Evolutionary conservation across 257 asterid species (phyloP).

Genomic region (Eustoma russellianum): DNA sequence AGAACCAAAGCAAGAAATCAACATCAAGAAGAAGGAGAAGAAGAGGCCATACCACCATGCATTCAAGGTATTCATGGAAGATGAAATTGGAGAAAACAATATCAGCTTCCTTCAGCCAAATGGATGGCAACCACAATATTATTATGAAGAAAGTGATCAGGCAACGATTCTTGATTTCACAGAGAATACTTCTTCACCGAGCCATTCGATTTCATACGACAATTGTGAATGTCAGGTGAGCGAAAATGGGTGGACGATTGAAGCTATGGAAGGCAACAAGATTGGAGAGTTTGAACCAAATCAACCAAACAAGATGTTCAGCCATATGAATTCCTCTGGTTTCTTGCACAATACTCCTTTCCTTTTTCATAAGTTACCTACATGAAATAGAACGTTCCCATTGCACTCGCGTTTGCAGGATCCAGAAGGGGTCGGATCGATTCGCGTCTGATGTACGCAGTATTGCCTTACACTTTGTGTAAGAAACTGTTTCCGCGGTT

Average conservation of each 20-base stretch:
- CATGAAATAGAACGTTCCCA: no score
- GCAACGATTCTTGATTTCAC: not conserved
- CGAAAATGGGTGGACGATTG: no score
- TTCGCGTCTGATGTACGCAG: no score
- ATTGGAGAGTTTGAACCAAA: not conserved
- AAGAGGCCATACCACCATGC: not conserved
- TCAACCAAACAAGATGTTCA: constrained; percentile 6
- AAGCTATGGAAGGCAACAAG: no score
- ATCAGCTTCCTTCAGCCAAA: not conserved
- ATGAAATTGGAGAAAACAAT: not conserved
- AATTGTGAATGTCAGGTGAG: not conserved
- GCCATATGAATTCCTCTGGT: not conserved
- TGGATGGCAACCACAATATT: not conserved
- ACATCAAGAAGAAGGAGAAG: not conserved
- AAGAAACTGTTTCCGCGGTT: no score
- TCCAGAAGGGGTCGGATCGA: no score
- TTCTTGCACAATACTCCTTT: not conserved
- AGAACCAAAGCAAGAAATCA: constrained; percentile 1
- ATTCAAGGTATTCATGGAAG: not conserved
- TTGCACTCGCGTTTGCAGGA: no score
- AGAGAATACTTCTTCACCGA: not conserved
- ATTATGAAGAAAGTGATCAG: not conserved
- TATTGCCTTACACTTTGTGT: no score
- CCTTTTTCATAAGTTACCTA: no score
- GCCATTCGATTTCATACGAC: not conserved